These are phyloP conservation scores for Closterium sp. DNA, from an alignment of 139 green algal species.

Conservation along the genomic window DNA sequence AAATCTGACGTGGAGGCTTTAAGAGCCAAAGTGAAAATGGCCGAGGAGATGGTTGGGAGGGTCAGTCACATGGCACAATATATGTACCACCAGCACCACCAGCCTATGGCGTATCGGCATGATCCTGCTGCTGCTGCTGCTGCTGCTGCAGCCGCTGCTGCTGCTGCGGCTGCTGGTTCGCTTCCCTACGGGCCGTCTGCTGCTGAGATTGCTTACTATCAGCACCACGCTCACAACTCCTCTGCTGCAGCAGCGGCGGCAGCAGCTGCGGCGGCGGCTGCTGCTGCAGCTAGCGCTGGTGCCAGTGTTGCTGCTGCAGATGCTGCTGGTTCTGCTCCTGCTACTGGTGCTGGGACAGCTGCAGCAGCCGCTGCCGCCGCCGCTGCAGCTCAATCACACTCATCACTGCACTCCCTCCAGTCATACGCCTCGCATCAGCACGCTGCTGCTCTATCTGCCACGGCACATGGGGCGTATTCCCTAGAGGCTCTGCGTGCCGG, in stretches of 20 bases:
- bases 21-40: slow-evolving; percentile 32
- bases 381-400: not conserved
- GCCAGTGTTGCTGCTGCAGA: not conserved
- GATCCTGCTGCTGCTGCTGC: not conserved
- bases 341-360: not conserved
- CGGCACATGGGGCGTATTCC: not conserved
- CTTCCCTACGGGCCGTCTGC: not conserved
- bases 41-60: slow-evolving; percentile 30
- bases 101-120: slow-evolving; percentile 2
- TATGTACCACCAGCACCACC: slow-evolving; percentile 2
- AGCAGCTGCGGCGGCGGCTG: not conserved
- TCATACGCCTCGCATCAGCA: not conserved
- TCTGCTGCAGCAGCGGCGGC: not conserved
- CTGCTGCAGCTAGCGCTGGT: not conserved
- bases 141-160: not conserved
- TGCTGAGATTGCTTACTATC: not conserved
- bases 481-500: not conserved
- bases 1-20: slow-evolving; percentile 46
- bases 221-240: not conserved
- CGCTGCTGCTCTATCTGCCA: not conserved
- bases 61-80: slow-evolving; percentile 28
- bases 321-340: not conserved
- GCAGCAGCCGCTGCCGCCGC: not conserved
- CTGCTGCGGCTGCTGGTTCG: not conserved
- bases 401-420: not conserved